Conservation (phyloP, 2,329 filamentous ascomycete genomes). For the Didymella pinodella region DNA sequence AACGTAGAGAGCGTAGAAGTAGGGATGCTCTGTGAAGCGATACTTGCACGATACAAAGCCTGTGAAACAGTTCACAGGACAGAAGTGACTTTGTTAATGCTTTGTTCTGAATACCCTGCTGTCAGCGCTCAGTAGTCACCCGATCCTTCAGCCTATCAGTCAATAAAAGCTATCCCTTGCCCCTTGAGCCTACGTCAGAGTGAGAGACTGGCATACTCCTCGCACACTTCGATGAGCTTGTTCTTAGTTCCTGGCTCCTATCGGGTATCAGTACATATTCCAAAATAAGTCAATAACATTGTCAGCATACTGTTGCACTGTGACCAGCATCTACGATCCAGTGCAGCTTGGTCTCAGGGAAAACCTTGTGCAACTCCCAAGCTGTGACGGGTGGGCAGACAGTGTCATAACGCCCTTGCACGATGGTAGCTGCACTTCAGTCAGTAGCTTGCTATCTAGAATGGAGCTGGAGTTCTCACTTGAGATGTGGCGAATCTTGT, state of each 20-base stretch:
- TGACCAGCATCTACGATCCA: conserved; percentile 49
- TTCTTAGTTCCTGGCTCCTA: conserved; percentile 39
- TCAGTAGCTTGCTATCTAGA: neutral
- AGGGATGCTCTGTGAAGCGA: neutral
- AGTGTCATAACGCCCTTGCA: conserved; percentile 58
- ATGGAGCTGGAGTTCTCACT: conserved; percentile 14
- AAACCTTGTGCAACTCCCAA: conserved; percentile 54
- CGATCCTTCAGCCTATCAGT: neutral
- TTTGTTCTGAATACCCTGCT: neutral
- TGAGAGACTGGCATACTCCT: conserved; percentile 32
- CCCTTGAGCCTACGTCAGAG: neutral
- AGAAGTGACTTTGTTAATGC: neutral
- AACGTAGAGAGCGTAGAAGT: neutral
- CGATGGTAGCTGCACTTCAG: conserved; percentile 42
- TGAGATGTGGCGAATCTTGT: conserved; percentile 50
- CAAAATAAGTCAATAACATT: no score
- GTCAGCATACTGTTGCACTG: conserved; percentile 30
- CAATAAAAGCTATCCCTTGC: neutral
- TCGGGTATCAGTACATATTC: conserved; percentile 3
- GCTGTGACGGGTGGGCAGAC: conserved; percentile 56
- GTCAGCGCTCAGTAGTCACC: neutral
- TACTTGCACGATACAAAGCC: neutral
- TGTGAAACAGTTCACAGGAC: neutral
- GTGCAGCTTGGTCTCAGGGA: conserved; percentile 46
- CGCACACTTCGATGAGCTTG: conserved; percentile 35